Base-by-base conservation (phyloP, 495 filamentous ascomycete genomes). In the Massariosphaeria phaeospora region DNA sequence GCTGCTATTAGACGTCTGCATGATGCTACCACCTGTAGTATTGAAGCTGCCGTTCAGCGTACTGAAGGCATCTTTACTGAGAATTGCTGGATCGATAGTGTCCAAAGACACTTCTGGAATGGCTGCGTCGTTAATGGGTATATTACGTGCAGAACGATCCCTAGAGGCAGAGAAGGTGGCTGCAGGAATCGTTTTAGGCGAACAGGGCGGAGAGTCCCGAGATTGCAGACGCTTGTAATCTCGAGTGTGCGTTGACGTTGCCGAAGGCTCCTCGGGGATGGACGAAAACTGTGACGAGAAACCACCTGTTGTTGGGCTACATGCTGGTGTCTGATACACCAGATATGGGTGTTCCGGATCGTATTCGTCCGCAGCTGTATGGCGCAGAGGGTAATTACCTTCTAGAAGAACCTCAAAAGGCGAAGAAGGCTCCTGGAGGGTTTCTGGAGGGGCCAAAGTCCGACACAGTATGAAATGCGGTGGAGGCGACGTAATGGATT, bases 191-290 rank as follows among this genome's bases (percentile, higher is more conserved):
- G 52, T 55, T 50, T 69, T 65, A 13, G 66, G 64, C 11, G 66
- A 69, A 40, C 61, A 65, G 0, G 64, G 66, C 12, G 66, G 66
- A 9, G 66, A 63, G 27, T 67, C 61, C 33, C 55, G 42, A 20
- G 56, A 36, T 27, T 47, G 43, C 29, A 48, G 21, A 20, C 44
- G 51, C 41, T 55, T 41, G 20, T 57, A 52, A 20, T 39, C 34
- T 12, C 11, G 41, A 31, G 46, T 47, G 36, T 50, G 50, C 1
- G 31, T 15, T 2, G 31, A 52, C 0, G n/a, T 36, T 1, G 46
- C 36, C 10, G 45, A 43, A 12, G 31, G 30, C 18, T 63, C 49
- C 18, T 50, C 39, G 10, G 52, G 51, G 35, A 55, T 55, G 2
- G 45, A 40, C 6, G 60, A 50, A 38, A 59, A 63, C 2, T 49